Percentiles rank a stretch among this genome's conserved stretches.
Conservation (phyloP, 73 alveolate species). For the Paramecium bursaria region DNA sequence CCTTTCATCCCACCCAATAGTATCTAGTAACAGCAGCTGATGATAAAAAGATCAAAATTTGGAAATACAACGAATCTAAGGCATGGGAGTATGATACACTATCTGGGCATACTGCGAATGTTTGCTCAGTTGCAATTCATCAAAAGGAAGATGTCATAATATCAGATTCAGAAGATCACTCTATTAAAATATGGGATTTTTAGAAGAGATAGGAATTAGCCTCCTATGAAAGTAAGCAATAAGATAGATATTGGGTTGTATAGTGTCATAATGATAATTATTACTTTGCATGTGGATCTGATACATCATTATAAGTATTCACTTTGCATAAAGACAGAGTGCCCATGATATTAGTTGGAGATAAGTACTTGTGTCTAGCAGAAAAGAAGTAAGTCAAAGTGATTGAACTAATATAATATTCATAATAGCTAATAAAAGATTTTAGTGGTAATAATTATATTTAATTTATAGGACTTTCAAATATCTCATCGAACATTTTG, state of each 20-base stretch:
- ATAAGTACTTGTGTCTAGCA: slow-evolving; percentile 68
- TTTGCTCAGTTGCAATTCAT: slow-evolving; percentile 88
- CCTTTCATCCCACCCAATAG: slow-evolving; percentile 86
- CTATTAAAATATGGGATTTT: slow-evolving; percentile 91
- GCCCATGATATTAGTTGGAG: slow-evolving; percentile 74
- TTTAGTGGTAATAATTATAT: no score
- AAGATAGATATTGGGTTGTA: slow-evolving; percentile 92
- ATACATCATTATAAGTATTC: slow-evolving; percentile 82
- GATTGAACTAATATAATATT: background rate
- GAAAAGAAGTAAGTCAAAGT: slow-evolving; percentile 65
- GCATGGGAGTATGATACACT: slow-evolving; percentile 92
- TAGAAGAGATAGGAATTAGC: slow-evolving; percentile 78
- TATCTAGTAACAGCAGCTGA: slow-evolving; percentile 89
- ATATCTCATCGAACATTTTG: slow-evolving; percentile 61
- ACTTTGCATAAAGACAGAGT: slow-evolving; percentile 85
- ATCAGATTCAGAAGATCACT: slow-evolving; percentile 91
- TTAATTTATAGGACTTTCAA: background rate
- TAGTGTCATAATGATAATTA: slow-evolving; percentile 84
- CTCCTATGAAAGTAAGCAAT: slow-evolving; percentile 76
- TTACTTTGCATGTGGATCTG: slow-evolving; percentile 92
- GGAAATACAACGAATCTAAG: slow-evolving; percentile 88
- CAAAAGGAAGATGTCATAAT: slow-evolving; percentile 86
- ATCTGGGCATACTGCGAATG: slow-evolving; percentile 89
- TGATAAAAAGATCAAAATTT: slow-evolving; percentile 85
- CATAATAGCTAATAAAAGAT: slow-evolving; percentile 11